These are phyloP conservation scores for Thelonectria rubi DNA, from an alignment of 2,329 filamentous ascomycete genomes.

Conservation along the genomic window DNA sequence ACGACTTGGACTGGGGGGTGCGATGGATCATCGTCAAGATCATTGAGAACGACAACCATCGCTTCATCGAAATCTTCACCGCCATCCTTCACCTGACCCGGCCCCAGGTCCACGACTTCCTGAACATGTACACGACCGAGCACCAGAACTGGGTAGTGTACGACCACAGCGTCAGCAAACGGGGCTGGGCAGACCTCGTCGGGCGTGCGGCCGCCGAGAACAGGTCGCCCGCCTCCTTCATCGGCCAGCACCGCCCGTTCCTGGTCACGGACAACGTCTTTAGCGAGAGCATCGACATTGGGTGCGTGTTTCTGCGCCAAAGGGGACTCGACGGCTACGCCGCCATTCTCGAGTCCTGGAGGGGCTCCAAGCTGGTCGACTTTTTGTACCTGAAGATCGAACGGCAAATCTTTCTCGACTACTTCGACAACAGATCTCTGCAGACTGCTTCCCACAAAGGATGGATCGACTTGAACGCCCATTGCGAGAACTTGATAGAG, in stretches of 20 bases:
- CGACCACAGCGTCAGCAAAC: slow-evolving; percentile 26
- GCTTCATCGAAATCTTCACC: slow-evolving; percentile 32
- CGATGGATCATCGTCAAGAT: slow-evolving; percentile 42
- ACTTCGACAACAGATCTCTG: slow-evolving; percentile 29
- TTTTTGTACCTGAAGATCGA: slow-evolving; percentile 42
- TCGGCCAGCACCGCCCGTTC: slow-evolving; percentile 33
- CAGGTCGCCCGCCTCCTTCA: slow-evolving; percentile 19
- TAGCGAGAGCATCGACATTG: slow-evolving; percentile 27
- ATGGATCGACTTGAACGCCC: slow-evolving; percentile 25
- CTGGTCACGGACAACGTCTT: slow-evolving; percentile 39
- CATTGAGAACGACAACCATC: slow-evolving; percentile 27
- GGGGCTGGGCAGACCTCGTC: slow-evolving; percentile 24
- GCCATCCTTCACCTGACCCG: slow-evolving; percentile 32
- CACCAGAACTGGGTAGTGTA: slow-evolving; percentile 32
- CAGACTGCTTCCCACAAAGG: slow-evolving; percentile 16
- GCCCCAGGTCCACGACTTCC: slow-evolving; percentile 37
- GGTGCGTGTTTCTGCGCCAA: slow-evolving; percentile 29
- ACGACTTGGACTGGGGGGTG: slow-evolving; percentile 36
- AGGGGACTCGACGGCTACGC: slow-evolving; percentile 11
- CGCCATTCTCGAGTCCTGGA: slow-evolving; percentile 28
- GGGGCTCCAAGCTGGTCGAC: slow-evolving; percentile 17
- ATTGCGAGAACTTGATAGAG: neutral
- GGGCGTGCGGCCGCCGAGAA: slow-evolving; percentile 21
- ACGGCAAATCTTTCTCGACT: slow-evolving; percentile 37
- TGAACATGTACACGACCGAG: slow-evolving; percentile 35